Evolutionary conservation across 139 green algal genomes (phyloP), one percentile per base, ranked within the genome.

Genomic region (Chlorella sp.): DNA sequence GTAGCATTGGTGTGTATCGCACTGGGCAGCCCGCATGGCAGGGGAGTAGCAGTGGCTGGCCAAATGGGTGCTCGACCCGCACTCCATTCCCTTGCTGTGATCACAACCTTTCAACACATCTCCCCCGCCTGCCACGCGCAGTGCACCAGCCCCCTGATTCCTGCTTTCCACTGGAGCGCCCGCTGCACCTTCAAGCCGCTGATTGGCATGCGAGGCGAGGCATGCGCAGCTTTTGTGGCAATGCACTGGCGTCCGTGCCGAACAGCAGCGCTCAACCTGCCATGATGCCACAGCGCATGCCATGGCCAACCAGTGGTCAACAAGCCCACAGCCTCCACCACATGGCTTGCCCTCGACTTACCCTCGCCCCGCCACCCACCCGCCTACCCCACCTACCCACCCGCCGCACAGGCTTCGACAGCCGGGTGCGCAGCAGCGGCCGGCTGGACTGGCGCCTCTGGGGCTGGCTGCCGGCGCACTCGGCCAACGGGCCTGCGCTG

Each of bases 131-230:
- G 9, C 36, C 24, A 30, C 7, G 20, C 22, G 70, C 70, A 76
- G 70, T 36, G 38, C 38, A 58, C 40, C 38, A 76, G 70, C 40
- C 70, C 70, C 20, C 41, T 58, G 8, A 40, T 76, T 8, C 70
- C 70, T 11, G 40, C 40, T 22, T 76, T 76, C 70, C 48, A 41
- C 70, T 76, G 70, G 70, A n/a, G 32, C 3, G 70, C 70, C 30
- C 70, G 40, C 26, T 76, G 70, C 70, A 54, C 36, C 70, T 76
- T 56, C 70, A 76, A 56, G 40, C 70, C 40, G 13, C 40, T 76
- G 30, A 51, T 56, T 4, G 48, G 40, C 17, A 28, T 76, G 70
- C 30, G 36, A 22, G 70, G 70, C 46, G 67, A 17, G 67, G 19
- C 67, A 7, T 36, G 30, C n/a, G 13, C 28, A 20, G 60, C 22